A percentile compares a stretch with the other conserved stretches of the same genome.
These are phyloP conservation scores for Suillus variegatus DNA, from an alignment of 768 basidiomycete genomes.

Conservation along the genomic window DNA sequence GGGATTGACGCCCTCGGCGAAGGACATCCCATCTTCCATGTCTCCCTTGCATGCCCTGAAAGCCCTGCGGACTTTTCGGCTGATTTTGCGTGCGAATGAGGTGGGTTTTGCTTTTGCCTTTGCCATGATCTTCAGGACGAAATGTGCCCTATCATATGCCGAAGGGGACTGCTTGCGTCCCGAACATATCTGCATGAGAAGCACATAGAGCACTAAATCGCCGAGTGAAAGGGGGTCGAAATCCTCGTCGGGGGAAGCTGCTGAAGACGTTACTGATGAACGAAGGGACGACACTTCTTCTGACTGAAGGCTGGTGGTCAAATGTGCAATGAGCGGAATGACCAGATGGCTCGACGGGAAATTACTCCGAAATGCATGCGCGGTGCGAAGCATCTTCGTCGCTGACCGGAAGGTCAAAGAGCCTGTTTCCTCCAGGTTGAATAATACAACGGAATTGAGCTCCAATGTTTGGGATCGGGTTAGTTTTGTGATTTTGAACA, in stretches of 20 bases:
- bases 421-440: neutral
- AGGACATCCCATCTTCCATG: neutral
- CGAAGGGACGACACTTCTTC: neutral
- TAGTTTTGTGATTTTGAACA: slow-evolving; percentile 32
- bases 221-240: neutral
- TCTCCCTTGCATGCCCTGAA: neutral
- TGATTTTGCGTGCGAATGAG: neutral
- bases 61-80: neutral
- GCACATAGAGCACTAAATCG: slow-evolving; percentile 8
- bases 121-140: neutral
- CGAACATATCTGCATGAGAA: slow-evolving; percentile 10
- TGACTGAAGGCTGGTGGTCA: neutral
- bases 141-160: neutral
- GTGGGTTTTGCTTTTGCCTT: neutral
- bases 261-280: neutral
- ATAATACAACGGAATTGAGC: slow-evolving; percentile 8
- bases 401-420: slow-evolving; percentile 11
- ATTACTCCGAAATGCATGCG: slow-evolving; percentile 4
- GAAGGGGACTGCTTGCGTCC: neutral
- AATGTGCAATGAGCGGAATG: neutral
- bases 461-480: slow-evolving; percentile 6
- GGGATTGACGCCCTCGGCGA: neutral
- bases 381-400: slow-evolving; percentile 10
- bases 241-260: neutral
- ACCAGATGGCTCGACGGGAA: neutral